Evolutionary conservation across 169 alveolate genomes (phyloP), one percentile per base, ranked within the genome.

Genomic region (Cryptosporidium baileyi): DNA sequence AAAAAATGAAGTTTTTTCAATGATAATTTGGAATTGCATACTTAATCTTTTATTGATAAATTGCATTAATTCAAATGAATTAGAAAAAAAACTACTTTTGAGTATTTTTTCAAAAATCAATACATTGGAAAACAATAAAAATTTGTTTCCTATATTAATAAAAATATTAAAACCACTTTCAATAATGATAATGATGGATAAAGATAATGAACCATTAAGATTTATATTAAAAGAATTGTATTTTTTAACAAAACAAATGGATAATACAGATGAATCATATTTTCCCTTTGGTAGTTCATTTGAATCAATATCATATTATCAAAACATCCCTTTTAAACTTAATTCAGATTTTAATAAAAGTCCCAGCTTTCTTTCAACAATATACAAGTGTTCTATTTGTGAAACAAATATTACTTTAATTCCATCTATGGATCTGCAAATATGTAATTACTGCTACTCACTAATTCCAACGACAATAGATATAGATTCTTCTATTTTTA

Each of bases 211-310:
- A 36, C 17, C 34, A 38, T 22, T 17, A 9, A 38, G 24, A 17
- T 17, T 41, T n/a, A 74, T 74, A 17, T 6, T 43, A 30, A 6
- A 34, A 28, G 85, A 54, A 7, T n/a, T 59, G 22, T 43, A 74
- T 9, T 15, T 19, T 32, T 7, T 57, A 3, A 34, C 28, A 17
- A 41, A 51, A 6, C 5, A 5, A 30, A 40, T 54, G 11, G 26
- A 30, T 34, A 0, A 22, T 24, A 19, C 3, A 8, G 36, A 54
- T 8, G 85, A 74, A 19, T 3, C 36, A 24, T 51, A 30, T 34
- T 74, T 54, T 38, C 85, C 85, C n/a, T 74, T 74, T 74, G 85
- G 85, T 6, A 74, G 85, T 36, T 54, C 65, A 17, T 74, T 36
- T 57, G 30, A 57, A 24, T 74, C 85, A 13, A 38, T 74, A 34